phyloP scores from a whole-genome alignment of 2,329 filamentous ascomycete genomes.

The Pseudomassariella vexata region DNA sequence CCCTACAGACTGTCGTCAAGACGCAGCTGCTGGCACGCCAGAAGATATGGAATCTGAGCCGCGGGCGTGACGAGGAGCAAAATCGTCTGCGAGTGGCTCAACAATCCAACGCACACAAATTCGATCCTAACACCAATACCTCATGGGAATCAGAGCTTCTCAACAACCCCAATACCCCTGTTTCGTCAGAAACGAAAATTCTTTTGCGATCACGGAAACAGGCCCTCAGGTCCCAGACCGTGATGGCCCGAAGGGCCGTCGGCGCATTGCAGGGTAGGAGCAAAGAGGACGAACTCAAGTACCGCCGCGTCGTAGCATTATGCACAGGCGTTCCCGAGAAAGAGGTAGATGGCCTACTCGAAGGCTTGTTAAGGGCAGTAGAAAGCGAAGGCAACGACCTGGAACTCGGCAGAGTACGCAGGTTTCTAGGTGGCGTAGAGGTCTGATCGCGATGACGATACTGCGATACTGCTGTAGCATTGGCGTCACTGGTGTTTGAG shows the following conservation, averaged over 20 bases:
- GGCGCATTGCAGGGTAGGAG: conserved; percentile 70
- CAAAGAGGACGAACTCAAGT: conserved; percentile 79
- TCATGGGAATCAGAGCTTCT: conserved; percentile 51
- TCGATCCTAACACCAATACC: conserved; percentile 40
- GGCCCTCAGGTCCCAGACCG: conserved; percentile 66
- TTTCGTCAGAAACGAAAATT: conserved; percentile 27
- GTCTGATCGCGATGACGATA: too few species aligned
- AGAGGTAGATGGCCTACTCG: conserved; percentile 75
- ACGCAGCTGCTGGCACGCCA: conserved; percentile 61
- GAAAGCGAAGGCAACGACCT: conserved; percentile 78
- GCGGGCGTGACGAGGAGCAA: conserved; percentile 67
- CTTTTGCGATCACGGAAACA: conserved; percentile 64
- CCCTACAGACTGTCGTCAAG: conserved; percentile 59
- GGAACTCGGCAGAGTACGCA: conserved; percentile 69
- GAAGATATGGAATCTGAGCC: conserved; percentile 72
- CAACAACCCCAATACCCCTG: too few species aligned
- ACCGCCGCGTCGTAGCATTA: conserved; percentile 79
- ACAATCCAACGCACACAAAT: conserved; percentile 33
- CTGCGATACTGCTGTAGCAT: too few species aligned
- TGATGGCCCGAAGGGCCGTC: conserved; percentile 61
- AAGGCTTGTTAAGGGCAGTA: conserved; percentile 76
- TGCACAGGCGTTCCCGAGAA: conserved; percentile 76
- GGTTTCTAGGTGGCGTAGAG: conserved; percentile 76
- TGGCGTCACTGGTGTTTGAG: too few species aligned
- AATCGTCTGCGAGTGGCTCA: conserved; percentile 42